A percentile compares a stretch with the other conserved stretches of the same genome.
Evolutionary conservation across 2,329 filamentous ascomycete genomes (phyloP).

Genomic region (Cryphonectria japonica): DNA sequence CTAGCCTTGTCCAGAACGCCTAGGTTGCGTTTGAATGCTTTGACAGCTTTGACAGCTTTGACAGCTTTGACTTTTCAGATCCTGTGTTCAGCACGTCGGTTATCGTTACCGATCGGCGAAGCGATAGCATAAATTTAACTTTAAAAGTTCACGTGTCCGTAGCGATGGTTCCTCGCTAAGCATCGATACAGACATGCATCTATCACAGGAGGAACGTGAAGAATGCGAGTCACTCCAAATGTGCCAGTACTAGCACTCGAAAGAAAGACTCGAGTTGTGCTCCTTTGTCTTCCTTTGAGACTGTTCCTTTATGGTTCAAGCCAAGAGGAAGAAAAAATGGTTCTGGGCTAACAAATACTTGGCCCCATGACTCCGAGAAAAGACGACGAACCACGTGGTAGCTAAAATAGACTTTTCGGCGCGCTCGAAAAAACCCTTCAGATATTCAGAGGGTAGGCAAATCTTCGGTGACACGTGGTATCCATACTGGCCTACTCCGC

Average conservation of each 20-base stretch:
- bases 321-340: background rate
- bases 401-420: background rate
- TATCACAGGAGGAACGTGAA: background rate
- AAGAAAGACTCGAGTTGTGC: background rate
- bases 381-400: background rate
- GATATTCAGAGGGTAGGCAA: background rate
- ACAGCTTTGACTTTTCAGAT: background rate
- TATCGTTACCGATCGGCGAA: background rate
- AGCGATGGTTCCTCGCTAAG: background rate
- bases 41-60: background rate
- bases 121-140: background rate
- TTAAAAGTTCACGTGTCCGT: background rate
- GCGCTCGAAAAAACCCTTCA: background rate
- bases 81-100: too few relatives aligned
- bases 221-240: background rate
- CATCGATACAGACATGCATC: background rate
- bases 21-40: background rate
- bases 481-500: background rate
- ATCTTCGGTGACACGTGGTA: background rate
- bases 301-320: background rate
- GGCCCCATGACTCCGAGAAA: background rate
- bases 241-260: background rate
- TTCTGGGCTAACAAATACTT: background rate
- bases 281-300: background rate
- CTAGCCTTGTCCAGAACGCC: background rate